Base-by-base conservation (phyloP, 2,329 filamentous ascomycete species). In the Fusarium scirpi region DNA sequence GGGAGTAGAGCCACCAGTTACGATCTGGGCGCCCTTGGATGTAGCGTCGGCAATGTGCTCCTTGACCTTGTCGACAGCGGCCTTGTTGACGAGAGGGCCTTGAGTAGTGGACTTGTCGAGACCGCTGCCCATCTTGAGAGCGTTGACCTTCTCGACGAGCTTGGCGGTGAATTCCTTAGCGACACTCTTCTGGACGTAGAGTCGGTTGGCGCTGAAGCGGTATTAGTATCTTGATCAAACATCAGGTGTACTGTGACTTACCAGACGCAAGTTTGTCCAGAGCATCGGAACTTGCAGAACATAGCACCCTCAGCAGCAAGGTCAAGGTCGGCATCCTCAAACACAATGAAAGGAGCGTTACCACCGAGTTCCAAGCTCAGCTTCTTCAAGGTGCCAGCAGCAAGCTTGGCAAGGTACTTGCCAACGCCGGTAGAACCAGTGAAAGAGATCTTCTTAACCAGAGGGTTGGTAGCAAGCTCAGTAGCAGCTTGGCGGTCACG, bases 281-380 rank as follows among this genome's bases (percentile, higher is more conserved):
- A 78, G 72, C 73, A 74, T 53, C 73, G 72, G 70, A 76, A 79
- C 62, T 79, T 79, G 65, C 72, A 72, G 34, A 87, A 77, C 3
- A 87, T 84, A 62, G 86, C 87, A 56, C 85, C 84, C 40, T 81
- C 79, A 0, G 87, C 90, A 4, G 90, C 89, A 27, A 84, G 84
- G 25, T 90, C 82, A 43, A 92, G 72, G 68, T 92, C 85, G 22
- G 90, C 90, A 76, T 92, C 90, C 38, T 90, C 86, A 56, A 90
- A 84, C 4, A 92, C 85, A 59, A 93, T 87, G 4, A 89, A 86
- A 9, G 86, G 86, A 2, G 89, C 88, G 76, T 93, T 93, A 5
- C 91, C 91, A 1, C 91, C 91, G 2, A 93, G 83, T 76, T 93
- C 91, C 78, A 93, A 83, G 5, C 91, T 80, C 11, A 89, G 83